A percentile compares a stretch with the other conserved stretches of the same genome.
Conservation (phyloP, 148 eudicot genomes). For the Dianthus caryophyllus region DNA sequence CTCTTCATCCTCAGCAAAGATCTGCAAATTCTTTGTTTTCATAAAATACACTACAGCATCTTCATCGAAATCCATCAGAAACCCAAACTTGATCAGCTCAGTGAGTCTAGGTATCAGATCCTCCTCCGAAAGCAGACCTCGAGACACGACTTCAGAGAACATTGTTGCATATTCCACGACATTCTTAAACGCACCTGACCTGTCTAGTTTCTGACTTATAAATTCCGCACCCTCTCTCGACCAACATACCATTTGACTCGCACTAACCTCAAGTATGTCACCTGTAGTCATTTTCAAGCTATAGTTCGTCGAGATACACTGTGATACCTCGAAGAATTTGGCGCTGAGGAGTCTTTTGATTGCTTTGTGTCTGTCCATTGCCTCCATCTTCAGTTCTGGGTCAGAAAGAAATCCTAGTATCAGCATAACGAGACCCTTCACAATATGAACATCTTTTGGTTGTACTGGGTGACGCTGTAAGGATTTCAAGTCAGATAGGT, state of each 20-base stretch:
- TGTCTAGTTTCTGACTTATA: constrained; percentile 37
- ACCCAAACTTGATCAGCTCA: constrained; percentile 53
- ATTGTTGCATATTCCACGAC: constrained; percentile 43
- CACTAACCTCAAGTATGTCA: constrained; percentile 27
- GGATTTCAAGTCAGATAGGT: constrained; percentile 14
- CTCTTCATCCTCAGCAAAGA: constrained; percentile 45
- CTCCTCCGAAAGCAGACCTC: constrained; percentile 57
- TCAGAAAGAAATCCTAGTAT: constrained; percentile 51
- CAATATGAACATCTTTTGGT: constrained; percentile 29
- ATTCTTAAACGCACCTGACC: constrained; percentile 23
- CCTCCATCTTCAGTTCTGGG: constrained; percentile 31
- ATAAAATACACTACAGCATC: constrained; percentile 45
- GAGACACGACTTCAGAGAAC: constrained; percentile 48
- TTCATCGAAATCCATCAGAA: constrained; percentile 42
- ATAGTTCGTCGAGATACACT: constrained; percentile 33
- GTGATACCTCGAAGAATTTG: constrained; percentile 32
- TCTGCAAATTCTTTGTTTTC: constrained; percentile 54
- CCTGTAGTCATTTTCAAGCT: constrained; percentile 40
- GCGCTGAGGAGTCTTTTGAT: constrained; percentile 31
- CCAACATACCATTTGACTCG: constrained; percentile 48
- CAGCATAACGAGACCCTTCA: constrained; percentile 41
- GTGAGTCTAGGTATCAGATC: constrained; percentile 32
- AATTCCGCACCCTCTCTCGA: constrained; percentile 33
- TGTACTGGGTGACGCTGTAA: constrained; percentile 20
- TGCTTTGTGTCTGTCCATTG: constrained; percentile 35